Evolutionary conservation across 306 rosid species (phyloP).

Genomic region (Quercus mongolica): DNA sequence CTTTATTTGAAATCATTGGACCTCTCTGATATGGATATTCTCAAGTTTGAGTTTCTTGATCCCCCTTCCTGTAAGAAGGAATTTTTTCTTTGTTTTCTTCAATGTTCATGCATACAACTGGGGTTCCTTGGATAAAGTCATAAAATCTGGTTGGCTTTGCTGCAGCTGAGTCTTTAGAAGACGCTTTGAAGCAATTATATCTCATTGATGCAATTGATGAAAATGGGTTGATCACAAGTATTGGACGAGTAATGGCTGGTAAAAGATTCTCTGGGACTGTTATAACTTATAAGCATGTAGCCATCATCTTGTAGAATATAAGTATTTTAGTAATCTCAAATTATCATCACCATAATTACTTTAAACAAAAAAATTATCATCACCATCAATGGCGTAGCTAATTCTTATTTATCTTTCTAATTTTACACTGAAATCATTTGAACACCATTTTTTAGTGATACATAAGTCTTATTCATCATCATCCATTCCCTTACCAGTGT

Average conservation of each 20-base stretch:
- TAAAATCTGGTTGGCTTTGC: slow-evolving; percentile 36
- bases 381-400: neutral
- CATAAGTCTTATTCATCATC: neutral
- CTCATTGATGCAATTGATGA: slow-evolving; percentile 92
- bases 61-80: slow-evolving; percentile 65
- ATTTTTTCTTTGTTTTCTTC: neutral
- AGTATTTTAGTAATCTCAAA: neutral
- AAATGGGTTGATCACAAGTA: slow-evolving; percentile 69
- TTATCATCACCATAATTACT: neutral
- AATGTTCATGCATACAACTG: neutral
- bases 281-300: neutral
- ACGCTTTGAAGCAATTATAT: slow-evolving; percentile 90
- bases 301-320: slow-evolving; percentile 12
- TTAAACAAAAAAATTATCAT: neutral
- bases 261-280: slow-evolving; percentile 20
- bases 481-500: neutral
- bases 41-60: slow-evolving; percentile 91
- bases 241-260: slow-evolving; percentile 97
- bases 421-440: neutral
- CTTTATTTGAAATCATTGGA: slow-evolving; percentile 95
- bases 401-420: neutral
- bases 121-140: slow-evolving; percentile 7
- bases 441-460: neutral
- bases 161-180: slow-evolving; percentile 87
- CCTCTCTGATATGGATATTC: slow-evolving; percentile 91